Percentiles rank a stretch among this genome's conserved stretches.
Conservation (phyloP, 2,329 filamentous ascomycete genomes). For the Fusarium stilboides region DNA sequence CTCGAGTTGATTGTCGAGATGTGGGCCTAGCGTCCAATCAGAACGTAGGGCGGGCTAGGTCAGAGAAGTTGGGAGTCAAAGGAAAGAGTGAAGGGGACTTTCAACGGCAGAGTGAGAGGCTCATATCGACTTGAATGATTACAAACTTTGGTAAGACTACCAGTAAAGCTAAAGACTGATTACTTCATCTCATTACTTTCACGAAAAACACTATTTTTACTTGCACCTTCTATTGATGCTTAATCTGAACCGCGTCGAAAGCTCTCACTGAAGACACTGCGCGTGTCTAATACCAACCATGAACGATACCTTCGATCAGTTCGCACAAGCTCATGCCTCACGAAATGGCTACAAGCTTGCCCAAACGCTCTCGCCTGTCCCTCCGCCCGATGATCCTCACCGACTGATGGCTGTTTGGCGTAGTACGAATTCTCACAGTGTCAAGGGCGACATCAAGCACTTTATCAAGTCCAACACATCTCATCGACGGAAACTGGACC, state of each 20-base stretch:
- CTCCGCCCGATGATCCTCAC: constrained; percentile 73
- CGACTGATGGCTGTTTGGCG: constrained; percentile 80
- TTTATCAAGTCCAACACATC: constrained; percentile 75
- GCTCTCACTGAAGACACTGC: constrained; percentile 13
- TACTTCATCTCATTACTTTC: not conserved
- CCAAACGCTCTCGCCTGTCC: constrained; percentile 79
- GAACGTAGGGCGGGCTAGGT: constrained; percentile 12
- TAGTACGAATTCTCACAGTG: constrained; percentile 76
- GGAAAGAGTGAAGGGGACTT: constrained; percentile 26
- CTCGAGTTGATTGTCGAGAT: not conserved
- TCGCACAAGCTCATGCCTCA: constrained; percentile 76
- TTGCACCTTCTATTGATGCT: constrained; percentile 2
- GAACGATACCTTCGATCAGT: constrained; percentile 82
- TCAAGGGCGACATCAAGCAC: constrained; percentile 79
- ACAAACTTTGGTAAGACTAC: constrained; percentile 18
- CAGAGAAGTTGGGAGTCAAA: constrained; percentile 33
- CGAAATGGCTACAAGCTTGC: constrained; percentile 82
- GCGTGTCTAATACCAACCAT: constrained; percentile 61
- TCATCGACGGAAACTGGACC: constrained; percentile 68
- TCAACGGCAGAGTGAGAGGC: constrained; percentile 34
- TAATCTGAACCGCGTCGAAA: not conserved
- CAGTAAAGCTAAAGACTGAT: constrained; percentile 4
- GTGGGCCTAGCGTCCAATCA: constrained; percentile 46
- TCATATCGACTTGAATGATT: constrained; percentile 22
- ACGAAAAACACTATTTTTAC: not conserved